Base-by-base conservation (phyloP, 352 stramenopile species). In the Phytophthora syringae region DNA sequence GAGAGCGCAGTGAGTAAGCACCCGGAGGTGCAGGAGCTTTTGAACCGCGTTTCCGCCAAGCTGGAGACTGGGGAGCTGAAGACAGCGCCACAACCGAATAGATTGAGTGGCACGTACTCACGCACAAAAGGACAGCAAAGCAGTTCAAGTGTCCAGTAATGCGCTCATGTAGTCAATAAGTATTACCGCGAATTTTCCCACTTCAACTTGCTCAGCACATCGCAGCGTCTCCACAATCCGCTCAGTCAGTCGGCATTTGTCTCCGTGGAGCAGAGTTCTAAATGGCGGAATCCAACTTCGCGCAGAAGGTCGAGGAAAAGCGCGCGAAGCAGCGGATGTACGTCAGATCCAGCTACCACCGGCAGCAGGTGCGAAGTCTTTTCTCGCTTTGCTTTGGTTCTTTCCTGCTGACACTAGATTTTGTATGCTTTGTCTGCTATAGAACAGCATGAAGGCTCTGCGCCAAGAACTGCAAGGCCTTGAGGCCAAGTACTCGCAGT, bases 291-390 rank as follows among this genome's bases (percentile, higher is more conserved):
- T 34, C 56, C 1, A 66, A 62, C 21, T 40, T 37, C 48, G 53
- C 40, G 50, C 54, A 68, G 27, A 27, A 34, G 10, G 67, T 65
- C 5, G 66, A 72, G 21, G 44, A 53, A 20, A 75, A 61, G 43
- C 77, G 83, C n/a, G 76, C 72, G 54, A 77, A 79, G 9, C 81
- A 92, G 62, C 79, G 80, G n/a, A 64, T 82, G 58, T 74, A 90
- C 55, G 83, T 90, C 34, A 79, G 73, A 50, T 71, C 75, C 44
- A 80, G 65, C 49, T 83, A 85, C 64, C 65, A 81, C 44, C 64
- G 74, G 2, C 67, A 79, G 40, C 68, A 76, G 61, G 77, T 79
- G 21, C 4, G 21, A 11, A 20, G 34, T n/a, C n/a, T n/a, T n/a
- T n/a, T n/a, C n/a, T n/a, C n/a, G n/a, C n/a, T n/a, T n/a, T n/a